These are phyloP conservation scores for Penicillium nucicola DNA, from an alignment of 495 filamentous ascomycete species.

Conservation along the genomic window DNA sequence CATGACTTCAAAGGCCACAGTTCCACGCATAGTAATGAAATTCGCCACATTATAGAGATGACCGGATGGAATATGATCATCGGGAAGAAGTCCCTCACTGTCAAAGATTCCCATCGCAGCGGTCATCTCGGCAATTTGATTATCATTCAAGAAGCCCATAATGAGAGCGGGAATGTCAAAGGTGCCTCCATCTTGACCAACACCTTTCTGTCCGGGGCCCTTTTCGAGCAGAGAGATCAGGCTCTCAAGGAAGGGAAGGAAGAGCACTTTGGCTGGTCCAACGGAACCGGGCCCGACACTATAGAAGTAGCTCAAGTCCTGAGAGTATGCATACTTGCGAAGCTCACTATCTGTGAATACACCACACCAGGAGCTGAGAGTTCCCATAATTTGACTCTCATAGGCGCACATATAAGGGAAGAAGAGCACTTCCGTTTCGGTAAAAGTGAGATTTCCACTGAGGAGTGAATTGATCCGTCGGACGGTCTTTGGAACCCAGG, in stretches of 20 bases:
- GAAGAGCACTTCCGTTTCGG: constrained; percentile 43
- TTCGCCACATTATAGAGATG: constrained; percentile 23
- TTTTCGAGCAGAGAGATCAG: constrained; percentile 44
- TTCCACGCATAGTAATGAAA: constrained; percentile 55
- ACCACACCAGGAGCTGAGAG: constrained; percentile 50
- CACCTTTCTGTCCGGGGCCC: constrained; percentile 42
- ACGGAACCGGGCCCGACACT: constrained; percentile 51
- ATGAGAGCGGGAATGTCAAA: constrained; percentile 47
- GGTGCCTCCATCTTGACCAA: constrained; percentile 29
- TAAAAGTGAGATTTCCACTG: constrained; percentile 47
- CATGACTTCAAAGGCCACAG: constrained; percentile 51
- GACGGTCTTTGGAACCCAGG: constrained; percentile 49
- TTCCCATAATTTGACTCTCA: constrained; percentile 56
- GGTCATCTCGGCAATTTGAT: constrained; percentile 55
- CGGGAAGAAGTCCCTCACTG: constrained; percentile 36
- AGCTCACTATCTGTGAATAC: constrained; percentile 52
- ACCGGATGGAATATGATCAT: constrained; percentile 28
- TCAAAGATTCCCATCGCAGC: constrained; percentile 54
- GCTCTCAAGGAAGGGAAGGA: constrained; percentile 49
- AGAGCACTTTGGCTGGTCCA: constrained; percentile 37
- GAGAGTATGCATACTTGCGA: constrained; percentile 53
- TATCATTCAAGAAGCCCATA: constrained; percentile 56
- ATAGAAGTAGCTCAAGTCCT: constrained; percentile 60
- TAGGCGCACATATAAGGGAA: constrained; percentile 62
- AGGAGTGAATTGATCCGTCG: constrained; percentile 47